phyloP scores from a whole-genome alignment of 331 rosid genomes.

The Erythrophleum ivorense region DNA sequence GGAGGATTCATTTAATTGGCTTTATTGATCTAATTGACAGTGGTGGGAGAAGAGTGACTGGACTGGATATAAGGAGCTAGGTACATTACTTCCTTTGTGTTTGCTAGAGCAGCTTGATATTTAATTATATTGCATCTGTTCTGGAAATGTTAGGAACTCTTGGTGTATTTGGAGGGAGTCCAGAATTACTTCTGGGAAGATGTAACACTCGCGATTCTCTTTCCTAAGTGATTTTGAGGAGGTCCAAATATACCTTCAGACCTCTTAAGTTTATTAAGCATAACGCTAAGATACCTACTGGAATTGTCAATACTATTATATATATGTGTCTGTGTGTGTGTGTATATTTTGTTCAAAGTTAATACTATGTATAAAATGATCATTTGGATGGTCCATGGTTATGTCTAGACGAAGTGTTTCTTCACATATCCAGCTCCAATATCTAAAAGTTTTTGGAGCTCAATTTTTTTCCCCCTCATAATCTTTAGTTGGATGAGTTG shows the following conservation, averaged over 20 bases:
- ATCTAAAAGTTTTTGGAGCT: background rate
- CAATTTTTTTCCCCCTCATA: background rate
- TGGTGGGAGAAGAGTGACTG: slow-evolving; percentile 99
- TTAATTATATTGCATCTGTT: slow-evolving; percentile 2
- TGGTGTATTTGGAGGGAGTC: slow-evolving; percentile 7
- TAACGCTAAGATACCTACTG: background rate
- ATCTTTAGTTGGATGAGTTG: background rate
- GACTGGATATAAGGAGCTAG: slow-evolving; percentile 99
- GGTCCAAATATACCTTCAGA: background rate
- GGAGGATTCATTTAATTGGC: slow-evolving; percentile 93
- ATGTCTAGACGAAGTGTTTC: background rate
- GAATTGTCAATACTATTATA: too few relatives aligned
- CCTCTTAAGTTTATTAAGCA: background rate
- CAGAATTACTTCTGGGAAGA: background rate
- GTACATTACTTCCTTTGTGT: slow-evolving; percentile 55
- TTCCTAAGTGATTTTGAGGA: background rate
- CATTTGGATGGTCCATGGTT: slow-evolving; percentile 13
- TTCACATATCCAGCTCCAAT: slow-evolving; percentile 19
- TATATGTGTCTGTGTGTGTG: background rate
- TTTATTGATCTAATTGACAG: slow-evolving; percentile 98
- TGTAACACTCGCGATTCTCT: background rate
- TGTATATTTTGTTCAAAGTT: background rate
- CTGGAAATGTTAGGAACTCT: slow-evolving; percentile 8
- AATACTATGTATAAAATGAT: background rate
- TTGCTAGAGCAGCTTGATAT: slow-evolving; percentile 27